phyloP scores from a whole-genome alignment of 2,329 filamentous ascomycete genomes.

The Bipolaris bicolor region DNA sequence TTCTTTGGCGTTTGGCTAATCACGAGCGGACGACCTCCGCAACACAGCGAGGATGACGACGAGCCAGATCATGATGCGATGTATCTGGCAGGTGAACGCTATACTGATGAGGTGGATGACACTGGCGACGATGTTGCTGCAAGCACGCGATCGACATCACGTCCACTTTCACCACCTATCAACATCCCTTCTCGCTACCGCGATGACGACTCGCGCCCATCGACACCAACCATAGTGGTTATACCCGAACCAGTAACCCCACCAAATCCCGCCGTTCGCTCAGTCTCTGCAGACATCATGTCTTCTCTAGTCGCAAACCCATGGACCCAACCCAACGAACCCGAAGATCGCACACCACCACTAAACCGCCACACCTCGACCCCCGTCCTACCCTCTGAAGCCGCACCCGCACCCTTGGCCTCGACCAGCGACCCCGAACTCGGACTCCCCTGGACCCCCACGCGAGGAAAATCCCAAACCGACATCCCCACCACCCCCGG shows the following conservation, averaged over 20 bases:
- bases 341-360: conserved; percentile 11
- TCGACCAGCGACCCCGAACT: conserved; percentile 28
- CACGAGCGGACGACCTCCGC: conserved; percentile 72
- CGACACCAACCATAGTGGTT: conserved; percentile 35
- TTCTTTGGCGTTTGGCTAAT: conserved; percentile 98
- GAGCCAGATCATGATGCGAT: conserved; percentile 53
- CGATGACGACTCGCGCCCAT: conserved; percentile 21
- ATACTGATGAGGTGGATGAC: conserved; percentile 37
- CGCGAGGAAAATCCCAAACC: conserved; percentile 18
- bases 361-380: conserved; percentile 36
- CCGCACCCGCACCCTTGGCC: conserved; percentile 22
- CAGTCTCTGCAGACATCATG: conserved; percentile 22
- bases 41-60: conserved; percentile 54
- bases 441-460: conserved; percentile 15
- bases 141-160: conserved; percentile 26
- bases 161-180: conserved; percentile 32
- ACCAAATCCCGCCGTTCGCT: conserved; percentile 12
- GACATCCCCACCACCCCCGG: conserved; percentile 28
- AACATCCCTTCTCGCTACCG: conserved; percentile 25
- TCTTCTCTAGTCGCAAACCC: conserved; percentile 38
- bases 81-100: conserved; percentile 49
- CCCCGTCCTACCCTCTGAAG: conserved; percentile 40
- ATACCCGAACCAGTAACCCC: conserved; percentile 23
- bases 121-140: conserved; percentile 8
- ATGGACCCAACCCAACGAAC: conserved; percentile 29